Conservation (phyloP, 768 basidiomycete genomes). For the Kockovaella imperatae region DNA sequence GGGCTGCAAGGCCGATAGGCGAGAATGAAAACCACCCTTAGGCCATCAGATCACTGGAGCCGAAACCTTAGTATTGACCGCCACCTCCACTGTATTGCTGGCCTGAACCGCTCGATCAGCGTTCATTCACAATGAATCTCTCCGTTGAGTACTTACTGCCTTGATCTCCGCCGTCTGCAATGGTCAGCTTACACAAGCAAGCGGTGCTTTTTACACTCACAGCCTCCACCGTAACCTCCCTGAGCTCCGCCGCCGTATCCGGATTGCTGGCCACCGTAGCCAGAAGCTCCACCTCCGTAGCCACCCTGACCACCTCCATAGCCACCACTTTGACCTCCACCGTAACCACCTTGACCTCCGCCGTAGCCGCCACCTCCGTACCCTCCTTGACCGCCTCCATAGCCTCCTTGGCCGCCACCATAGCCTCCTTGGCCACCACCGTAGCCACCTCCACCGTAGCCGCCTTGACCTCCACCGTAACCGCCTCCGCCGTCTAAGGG, state of each 20-base stretch:
- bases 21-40: too few relatives aligned
- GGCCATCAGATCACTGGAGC: too few relatives aligned
- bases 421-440: conserved; percentile 34
- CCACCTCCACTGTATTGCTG: conserved; percentile 8
- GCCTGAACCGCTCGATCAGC: not conserved
- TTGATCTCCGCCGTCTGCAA: conserved; percentile 1
- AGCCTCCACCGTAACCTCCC: conserved; percentile 4
- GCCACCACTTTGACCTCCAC: conserved; percentile 24
- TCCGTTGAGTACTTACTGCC: conserved; percentile 1
- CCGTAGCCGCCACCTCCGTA: conserved; percentile 29
- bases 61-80: conserved; percentile 10
- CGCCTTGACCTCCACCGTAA: conserved; percentile 50
- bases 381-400: conserved; percentile 30
- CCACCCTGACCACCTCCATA: conserved; percentile 1
- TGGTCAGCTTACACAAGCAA: not conserved
- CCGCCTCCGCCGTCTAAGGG: conserved; percentile 49
- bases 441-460: conserved; percentile 42
- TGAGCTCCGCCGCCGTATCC: conserved; percentile 4
- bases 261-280: conserved; percentile 19
- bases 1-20: too few relatives aligned
- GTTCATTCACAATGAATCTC: not conserved
- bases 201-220: not conserved
- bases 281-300: conserved; percentile 4
- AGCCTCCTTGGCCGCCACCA: conserved; percentile 24
- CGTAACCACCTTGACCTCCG: conserved; percentile 38